phyloP scores from a whole-genome alignment of 805 yeast genomes.

The Wickerhamiella cacticola region DNA sequence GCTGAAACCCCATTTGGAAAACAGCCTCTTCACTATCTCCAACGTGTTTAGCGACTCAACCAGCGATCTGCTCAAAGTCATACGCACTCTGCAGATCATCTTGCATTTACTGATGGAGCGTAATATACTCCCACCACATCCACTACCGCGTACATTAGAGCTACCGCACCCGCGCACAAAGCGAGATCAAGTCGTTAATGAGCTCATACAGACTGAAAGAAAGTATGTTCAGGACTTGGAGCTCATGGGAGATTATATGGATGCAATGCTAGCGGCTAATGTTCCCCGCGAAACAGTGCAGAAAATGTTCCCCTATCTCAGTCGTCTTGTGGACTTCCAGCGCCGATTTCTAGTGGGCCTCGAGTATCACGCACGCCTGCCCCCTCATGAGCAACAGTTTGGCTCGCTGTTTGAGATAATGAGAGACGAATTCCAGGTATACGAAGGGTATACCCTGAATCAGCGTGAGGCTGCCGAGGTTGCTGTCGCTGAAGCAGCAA shows the following conservation, averaged over 20 bases:
- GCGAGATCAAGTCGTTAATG: conserved; percentile 68
- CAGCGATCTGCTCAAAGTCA: conserved; percentile 60
- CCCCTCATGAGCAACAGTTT: conserved; percentile 64
- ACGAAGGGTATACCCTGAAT: conserved; percentile 90
- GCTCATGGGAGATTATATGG: conserved; percentile 51
- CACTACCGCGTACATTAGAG: conserved; percentile 3
- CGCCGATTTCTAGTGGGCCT: conserved; percentile 76
- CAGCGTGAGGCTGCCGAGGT: conserved; percentile 79
- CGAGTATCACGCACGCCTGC: conserved; percentile 73
- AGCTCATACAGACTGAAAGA: conserved; percentile 79
- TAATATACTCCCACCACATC: conserved; percentile 1
- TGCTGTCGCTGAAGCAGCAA: conserved; percentile 48
- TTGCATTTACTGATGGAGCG: conserved; percentile 34
- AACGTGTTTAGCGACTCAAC: conserved; percentile 78
- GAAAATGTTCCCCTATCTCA: conserved; percentile 70
- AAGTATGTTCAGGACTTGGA: conserved; percentile 88
- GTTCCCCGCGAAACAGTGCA: conserved; percentile 71
- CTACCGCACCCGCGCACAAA: conserved; percentile 26
- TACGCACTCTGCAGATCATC: conserved; percentile 57
- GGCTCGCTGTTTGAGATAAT: conserved; percentile 84
- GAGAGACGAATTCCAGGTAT: conserved; percentile 71
- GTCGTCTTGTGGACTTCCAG: conserved; percentile 80
- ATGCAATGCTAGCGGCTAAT: conserved; percentile 53
- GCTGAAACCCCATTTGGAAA: conserved; percentile 55
- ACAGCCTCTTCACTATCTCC: conserved; percentile 76